Evolutionary conservation across 176 grass and related monocot species (phyloP), one percentile per base, ranked within the genome.

Genomic region (Oryza meridionalis): DNA sequence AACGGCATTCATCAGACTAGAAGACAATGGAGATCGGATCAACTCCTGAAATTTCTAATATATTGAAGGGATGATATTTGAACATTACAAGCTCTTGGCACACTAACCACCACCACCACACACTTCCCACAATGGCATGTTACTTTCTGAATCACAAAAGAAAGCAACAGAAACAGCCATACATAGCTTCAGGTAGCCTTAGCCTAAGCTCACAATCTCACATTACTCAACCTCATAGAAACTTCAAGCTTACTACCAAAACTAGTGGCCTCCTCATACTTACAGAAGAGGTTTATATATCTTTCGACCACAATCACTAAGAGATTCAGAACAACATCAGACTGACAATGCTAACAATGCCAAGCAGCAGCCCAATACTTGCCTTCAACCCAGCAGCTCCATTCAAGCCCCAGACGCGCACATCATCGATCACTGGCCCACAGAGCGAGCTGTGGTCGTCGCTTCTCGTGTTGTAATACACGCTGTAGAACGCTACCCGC

Each of bases 401-500:
- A 40, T 89, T 91, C 69, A 92, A 75, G 16, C 81, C 95, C 95
- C 92, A 97, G 27, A 94, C 95, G 0, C 67, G 86, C 38, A 92
- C 76, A 0, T 92, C 95, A 29, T 97, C 95, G 10, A 97, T 73
- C 67, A 97, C 92, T 0, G 92, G 95, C 75, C 90, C 90, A 16
- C 95, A 97, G 2, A 97, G 81, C 0, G 90, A 97, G 71, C 84
- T 97, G 76, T 88, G 92, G 81, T 97, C 95, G 9, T 94, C 91
- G 32, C 93, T 96, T 35, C 93, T 89, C 9, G 88, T 99, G 87
- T 94, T 99, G 77, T 99, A 96, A 82, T 96, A 96, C 17, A 99
- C 86, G 0, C 97, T 96, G 76, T 99, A 99, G 76, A 99, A 95
- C 0, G 93, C 97, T 3, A 99, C 78, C 0, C 97, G 89, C 0